These are phyloP conservation scores for Alternaria brassicicola DNA, from an alignment of 2,329 filamentous ascomycete species.

Conservation along the genomic window DNA sequence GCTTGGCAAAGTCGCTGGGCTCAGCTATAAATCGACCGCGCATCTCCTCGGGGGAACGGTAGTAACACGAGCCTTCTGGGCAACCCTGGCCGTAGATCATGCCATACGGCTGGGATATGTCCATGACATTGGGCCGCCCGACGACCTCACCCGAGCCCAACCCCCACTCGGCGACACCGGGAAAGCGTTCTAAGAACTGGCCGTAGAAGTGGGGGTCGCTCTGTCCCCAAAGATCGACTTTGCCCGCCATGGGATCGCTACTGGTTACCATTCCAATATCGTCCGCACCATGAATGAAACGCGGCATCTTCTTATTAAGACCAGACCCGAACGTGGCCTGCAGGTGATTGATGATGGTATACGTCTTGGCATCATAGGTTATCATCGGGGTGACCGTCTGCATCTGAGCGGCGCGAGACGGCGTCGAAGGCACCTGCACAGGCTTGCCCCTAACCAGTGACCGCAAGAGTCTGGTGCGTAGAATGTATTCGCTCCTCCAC, in stretches of 20 bases:
- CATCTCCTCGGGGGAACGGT: slow-evolving; percentile 74
- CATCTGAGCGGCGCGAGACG: slow-evolving; percentile 60
- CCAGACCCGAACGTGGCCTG: slow-evolving; percentile 77
- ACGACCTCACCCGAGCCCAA: slow-evolving; percentile 76
- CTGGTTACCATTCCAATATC: slow-evolving; percentile 78
- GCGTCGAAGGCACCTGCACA: slow-evolving; percentile 59
- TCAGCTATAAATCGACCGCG: slow-evolving; percentile 75
- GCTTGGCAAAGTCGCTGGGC: slow-evolving; percentile 65
- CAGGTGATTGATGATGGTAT: slow-evolving; percentile 77
- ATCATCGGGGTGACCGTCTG: slow-evolving; percentile 75
- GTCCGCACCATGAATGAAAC: slow-evolving; percentile 81
- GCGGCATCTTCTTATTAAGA: slow-evolving; percentile 71
- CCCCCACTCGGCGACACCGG: slow-evolving; percentile 76
- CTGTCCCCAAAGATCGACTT: slow-evolving; percentile 80
- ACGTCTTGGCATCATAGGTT: slow-evolving; percentile 84
- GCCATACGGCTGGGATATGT: slow-evolving; percentile 84
- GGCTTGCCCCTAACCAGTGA: slow-evolving; percentile 85
- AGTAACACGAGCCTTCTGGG: slow-evolving; percentile 81
- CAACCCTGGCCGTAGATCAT: slow-evolving; percentile 85
- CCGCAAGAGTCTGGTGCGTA: slow-evolving; percentile 81
- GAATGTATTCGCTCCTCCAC: slow-evolving; percentile 94
- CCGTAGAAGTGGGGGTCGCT: slow-evolving; percentile 75
- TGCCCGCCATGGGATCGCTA: slow-evolving; percentile 79
- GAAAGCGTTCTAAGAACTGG: slow-evolving; percentile 78
- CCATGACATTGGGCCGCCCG: slow-evolving; percentile 84